These are phyloP conservation scores for Nemania bipapillata DNA, from an alignment of 2,329 filamentous ascomycete genomes.

Conservation along the genomic window DNA sequence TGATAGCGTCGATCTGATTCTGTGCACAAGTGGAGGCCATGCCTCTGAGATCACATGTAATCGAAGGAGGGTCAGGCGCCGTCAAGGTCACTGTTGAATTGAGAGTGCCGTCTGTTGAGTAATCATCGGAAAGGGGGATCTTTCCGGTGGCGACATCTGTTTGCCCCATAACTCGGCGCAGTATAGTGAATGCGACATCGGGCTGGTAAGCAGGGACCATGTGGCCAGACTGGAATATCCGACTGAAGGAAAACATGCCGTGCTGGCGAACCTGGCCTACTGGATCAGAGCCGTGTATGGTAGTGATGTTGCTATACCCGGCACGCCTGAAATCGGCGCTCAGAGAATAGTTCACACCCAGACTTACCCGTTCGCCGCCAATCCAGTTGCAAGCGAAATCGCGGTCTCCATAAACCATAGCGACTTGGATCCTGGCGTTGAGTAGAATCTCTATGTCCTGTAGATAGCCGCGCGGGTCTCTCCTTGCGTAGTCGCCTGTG, in stretches of 20 bases:
- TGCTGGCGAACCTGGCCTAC: conserved; percentile 75
- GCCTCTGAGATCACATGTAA: neutral
- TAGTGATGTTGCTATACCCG: conserved; percentile 73
- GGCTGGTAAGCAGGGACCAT: conserved; percentile 66
- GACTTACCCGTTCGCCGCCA: conserved; percentile 63
- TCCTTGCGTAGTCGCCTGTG: conserved; percentile 51
- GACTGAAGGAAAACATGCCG: conserved; percentile 72
- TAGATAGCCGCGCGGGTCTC: conserved; percentile 51
- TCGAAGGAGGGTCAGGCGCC: neutral
- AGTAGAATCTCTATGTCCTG: conserved; percentile 64
- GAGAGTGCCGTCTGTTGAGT: neutral
- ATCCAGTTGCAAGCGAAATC: conserved; percentile 69
- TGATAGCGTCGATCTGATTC: neutral
- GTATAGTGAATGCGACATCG: conserved; percentile 38
- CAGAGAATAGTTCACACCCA: conserved; percentile 61
- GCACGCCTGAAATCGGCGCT: conserved; percentile 60
- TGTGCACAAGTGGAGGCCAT: neutral
- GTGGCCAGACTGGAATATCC: conserved; percentile 69
- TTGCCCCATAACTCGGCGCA: conserved; percentile 58
- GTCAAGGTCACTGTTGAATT: neutral
- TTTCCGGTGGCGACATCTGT: conserved; percentile 62
- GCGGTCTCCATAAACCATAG: conserved; percentile 67
- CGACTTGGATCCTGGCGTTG: conserved; percentile 66
- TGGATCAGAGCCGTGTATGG: too few relatives aligned
- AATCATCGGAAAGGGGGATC: too few relatives aligned